These are phyloP conservation scores for Myxozyma vanderwaltii DNA, from an alignment of 805 yeast species.

Conservation along the genomic window DNA sequence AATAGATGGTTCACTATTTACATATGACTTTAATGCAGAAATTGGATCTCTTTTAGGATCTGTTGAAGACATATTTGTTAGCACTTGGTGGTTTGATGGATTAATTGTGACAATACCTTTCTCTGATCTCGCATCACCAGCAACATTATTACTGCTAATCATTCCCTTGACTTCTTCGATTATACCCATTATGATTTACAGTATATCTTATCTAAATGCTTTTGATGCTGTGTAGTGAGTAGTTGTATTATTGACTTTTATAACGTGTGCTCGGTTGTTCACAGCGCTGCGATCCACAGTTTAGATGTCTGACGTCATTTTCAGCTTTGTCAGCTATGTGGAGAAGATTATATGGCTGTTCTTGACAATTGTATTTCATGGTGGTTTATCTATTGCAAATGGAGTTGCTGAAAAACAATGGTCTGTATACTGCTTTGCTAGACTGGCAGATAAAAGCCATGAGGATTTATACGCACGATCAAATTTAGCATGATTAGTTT, in stretches of 20 bases:
- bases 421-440: too few relatives aligned
- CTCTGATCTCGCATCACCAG: too few relatives aligned
- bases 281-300: not conserved
- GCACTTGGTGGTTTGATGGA: not conserved
- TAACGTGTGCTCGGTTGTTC: not conserved
- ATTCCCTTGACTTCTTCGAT: constrained; percentile 2
- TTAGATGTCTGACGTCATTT: constrained; percentile 6
- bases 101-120: too few relatives aligned
- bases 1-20: constrained; percentile 8
- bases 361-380: too few relatives aligned
- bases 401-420: too few relatives aligned
- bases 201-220: too few relatives aligned
- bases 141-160: not conserved
- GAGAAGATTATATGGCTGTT: too few relatives aligned
- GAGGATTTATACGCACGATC: too few relatives aligned
- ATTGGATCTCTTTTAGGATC: not conserved
- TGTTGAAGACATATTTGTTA: not conserved
- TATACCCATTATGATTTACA: not conserved
- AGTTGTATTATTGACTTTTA: not conserved
- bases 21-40: constrained; percentile 3
- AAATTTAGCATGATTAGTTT: too few relatives aligned
- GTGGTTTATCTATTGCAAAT: too few relatives aligned
- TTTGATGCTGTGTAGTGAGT: not conserved
- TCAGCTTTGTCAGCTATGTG: not conserved
- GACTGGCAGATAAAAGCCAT: too few relatives aligned